Base-by-base conservation (phyloP, 2,329 filamentous ascomycete species). In the Penicillium sp. region DNA sequence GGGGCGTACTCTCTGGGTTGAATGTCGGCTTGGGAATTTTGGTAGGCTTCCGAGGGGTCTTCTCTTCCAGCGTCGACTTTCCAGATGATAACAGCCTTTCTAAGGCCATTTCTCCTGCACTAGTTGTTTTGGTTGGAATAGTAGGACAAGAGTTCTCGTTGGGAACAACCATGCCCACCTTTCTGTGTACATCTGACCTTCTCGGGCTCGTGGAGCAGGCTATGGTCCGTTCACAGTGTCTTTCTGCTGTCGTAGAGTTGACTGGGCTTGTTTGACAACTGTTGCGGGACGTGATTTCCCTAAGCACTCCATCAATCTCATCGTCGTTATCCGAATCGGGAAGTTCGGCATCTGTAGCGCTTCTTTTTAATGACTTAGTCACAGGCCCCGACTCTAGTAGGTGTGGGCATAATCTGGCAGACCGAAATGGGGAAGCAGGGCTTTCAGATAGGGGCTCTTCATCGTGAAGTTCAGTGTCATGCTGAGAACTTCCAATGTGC, bases 271-370 rank as follows among this genome's bases (percentile, higher is more conserved):
- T n/a, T 29, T 48, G 49, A 15, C 44, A 13, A 5, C 21, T 11
- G n/a, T 48, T 60, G 38, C 26, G 41, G 31, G 17, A 52, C 17
- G 29, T 23, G 5, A 53, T 29, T 23, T 54, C 52, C 31, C 29
- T 45, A 13, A 41, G 41, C 9, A 41, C 15, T 41, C 38, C 59
- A 26, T 41, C 44, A 31, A 15, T 23, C 19, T 46, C 30, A 13
- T 47, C 48, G 7, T 70, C 68, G 26, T 64, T 61, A n/a, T 73
- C 70, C 7, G 66, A 70, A 56, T 74, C 72, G 7, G 71, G 66
- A 2, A 75, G 55, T 15, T 70, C 73, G 9, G 73, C 73, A 31
- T 68, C 67, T 30, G 63, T 64, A 9, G 73, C 72, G 23, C 60
- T 71, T 59, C 73, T 68, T 60, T 75, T 75, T 21, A 67, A 44